Evolutionary conservation across 2,329 filamentous ascomycete species (phyloP), one percentile per base, ranked within the genome.

Genomic region (Pseudocercospora eumusae): DNA sequence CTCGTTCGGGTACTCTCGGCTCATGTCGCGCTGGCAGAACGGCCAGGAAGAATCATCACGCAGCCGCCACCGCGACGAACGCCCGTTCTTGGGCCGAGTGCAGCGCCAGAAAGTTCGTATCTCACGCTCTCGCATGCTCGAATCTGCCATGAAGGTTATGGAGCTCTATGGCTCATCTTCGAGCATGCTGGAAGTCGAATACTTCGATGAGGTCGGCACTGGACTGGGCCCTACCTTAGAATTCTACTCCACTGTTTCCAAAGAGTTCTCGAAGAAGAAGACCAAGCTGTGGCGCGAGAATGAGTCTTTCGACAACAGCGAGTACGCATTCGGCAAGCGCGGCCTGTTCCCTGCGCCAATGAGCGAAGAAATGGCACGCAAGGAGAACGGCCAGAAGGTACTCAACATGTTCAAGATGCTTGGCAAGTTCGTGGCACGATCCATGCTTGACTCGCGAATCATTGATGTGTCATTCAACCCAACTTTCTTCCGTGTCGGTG

Each of bases 51-150:
- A 96, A 63, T 87, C 85, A 60, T 85, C 93, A 45, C 86, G 90
- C 57, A 91, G 96, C 70, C 88, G 92, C 52, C 89, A 87, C 65
- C 84, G 92, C 53, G 93, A 98, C 68, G 93, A 98, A 65, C 85
- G 93, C 11, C 92, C 93, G 1, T 96, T 96, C 82, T 81, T 98
- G 2, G 95, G 95, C 13, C 86, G 93, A 45, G 83, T 97, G 1
- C 95, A 98, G 75, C 88, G 95, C 60, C 95, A 99, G 73, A 99
- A 99, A 77, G 93, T 99, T n/a, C 89, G 95, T 49, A 98, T 99
- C 64, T 96, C 93, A 4, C 87, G 95, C 47, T 87, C 86, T n/a
- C 92, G 96, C 71, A 97, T 99, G 50, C 82, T 99, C 7, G 95
- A 99, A 75, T 98, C 95, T 13, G 95, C 95, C 0, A 83, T 98